Percentiles rank a stretch among this genome's conserved stretches.
These are phyloP conservation scores for Stereum hirsutum DNA, from an alignment of 1,284 basidiomycete genomes.

Conservation along the genomic window DNA sequence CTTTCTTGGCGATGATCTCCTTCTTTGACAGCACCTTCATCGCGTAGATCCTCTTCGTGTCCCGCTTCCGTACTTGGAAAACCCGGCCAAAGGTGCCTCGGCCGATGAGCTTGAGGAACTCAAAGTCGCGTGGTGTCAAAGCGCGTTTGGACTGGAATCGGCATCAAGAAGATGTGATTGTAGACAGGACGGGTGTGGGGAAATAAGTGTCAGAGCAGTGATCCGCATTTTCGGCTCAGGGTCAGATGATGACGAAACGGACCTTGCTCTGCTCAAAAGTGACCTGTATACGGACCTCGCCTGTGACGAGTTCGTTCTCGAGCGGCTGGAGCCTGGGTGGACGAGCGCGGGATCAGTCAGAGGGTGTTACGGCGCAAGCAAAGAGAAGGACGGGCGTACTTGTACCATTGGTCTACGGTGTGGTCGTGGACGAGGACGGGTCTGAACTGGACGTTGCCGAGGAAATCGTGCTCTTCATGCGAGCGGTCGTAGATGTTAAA, in stretches of 20 bases:
- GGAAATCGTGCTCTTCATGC: constrained; percentile 77
- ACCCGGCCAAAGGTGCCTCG: constrained; percentile 98
- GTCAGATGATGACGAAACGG: constrained; percentile 21
- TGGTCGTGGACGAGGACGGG: constrained; percentile 86
- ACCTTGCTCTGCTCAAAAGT: constrained; percentile 90
- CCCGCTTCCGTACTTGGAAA: constrained; percentile 96
- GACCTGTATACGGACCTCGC: constrained; percentile 92
- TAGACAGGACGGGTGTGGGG: constrained; percentile 2
- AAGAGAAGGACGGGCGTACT: constrained; percentile 38
- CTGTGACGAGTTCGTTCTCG: constrained; percentile 77
- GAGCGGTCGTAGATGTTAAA: constrained; percentile 92
- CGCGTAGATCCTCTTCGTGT: constrained; percentile 98
- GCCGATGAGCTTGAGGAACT: constrained; percentile 98
- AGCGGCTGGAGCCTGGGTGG: constrained; percentile 60
- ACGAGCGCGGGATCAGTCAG: not conserved
- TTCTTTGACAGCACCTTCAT: constrained; percentile 99
- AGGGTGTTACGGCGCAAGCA: constrained; percentile 9
- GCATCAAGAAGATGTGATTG: not conserved
- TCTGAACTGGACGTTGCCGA: constrained; percentile 89
- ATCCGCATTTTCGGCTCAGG: constrained; percentile 3
- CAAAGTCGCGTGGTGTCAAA: constrained; percentile 89
- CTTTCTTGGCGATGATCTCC: constrained; percentile 98
- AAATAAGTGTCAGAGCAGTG: constrained; percentile 11
- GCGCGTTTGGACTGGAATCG: constrained; percentile 62
- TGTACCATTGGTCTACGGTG: constrained; percentile 97